Evolutionary conservation across 805 yeast genomes (phyloP).

Genomic region (Cyberlindnera xylosilytica): DNA sequence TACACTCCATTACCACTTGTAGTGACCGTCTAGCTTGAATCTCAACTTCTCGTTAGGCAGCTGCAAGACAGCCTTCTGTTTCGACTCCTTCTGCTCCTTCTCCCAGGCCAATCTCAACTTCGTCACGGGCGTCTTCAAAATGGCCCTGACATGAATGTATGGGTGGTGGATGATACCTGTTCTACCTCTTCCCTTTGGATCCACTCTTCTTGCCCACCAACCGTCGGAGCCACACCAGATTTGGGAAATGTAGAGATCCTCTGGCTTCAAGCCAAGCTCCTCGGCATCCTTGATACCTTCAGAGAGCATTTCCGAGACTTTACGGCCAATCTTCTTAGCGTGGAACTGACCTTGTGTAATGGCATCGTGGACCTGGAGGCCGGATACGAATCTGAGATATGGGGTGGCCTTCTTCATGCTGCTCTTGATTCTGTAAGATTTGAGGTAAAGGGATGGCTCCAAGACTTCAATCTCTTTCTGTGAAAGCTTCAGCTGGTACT

Average conservation of each 20-base stretch:
- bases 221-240: constrained; percentile 95
- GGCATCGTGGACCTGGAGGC: constrained; percentile 69
- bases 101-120: constrained; percentile 59
- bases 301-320: constrained; percentile 71
- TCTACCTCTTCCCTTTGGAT: constrained; percentile 88
- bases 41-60: constrained; percentile 44
- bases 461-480: constrained; percentile 68
- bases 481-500: constrained; percentile 55
- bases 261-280: constrained; percentile 40
- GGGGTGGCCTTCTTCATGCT: constrained; percentile 84
- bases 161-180: constrained; percentile 74
- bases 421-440: constrained; percentile 81
- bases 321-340: constrained; percentile 73
- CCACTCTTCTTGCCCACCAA: constrained; percentile 61
- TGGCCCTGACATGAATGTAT: constrained; percentile 75
- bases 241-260: constrained; percentile 67
- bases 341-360: constrained; percentile 91
- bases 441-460: constrained; percentile 84
- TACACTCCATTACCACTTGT: constrained; percentile 45
- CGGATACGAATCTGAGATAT: constrained; percentile 72
- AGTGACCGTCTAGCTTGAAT: constrained; percentile 48
- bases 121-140: constrained; percentile 68
- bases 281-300: constrained; percentile 70
- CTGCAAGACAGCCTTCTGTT: constrained; percentile 51
- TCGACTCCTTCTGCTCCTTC: constrained; percentile 42